Evolutionary conservation across 495 filamentous ascomycete genomes (phyloP).

Genomic region (Aspergillus panamensis): DNA sequence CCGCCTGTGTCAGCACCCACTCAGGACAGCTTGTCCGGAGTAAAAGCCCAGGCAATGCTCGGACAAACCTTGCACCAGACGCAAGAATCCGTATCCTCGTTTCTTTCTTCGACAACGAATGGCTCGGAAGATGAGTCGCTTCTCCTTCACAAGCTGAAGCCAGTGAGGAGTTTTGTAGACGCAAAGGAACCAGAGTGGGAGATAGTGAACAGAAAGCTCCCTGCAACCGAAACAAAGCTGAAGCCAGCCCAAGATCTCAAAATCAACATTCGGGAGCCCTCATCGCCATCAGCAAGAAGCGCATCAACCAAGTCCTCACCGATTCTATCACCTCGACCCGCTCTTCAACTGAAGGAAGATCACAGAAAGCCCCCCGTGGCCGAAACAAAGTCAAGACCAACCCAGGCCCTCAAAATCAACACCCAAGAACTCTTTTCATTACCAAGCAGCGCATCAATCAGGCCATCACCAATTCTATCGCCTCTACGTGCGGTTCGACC

Average conservation of each 20-base stretch:
- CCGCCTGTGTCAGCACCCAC: constrained; percentile 7
- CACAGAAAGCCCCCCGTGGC: constrained; percentile 23
- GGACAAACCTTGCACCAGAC: constrained; percentile 12
- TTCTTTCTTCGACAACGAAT: constrained; percentile 21
- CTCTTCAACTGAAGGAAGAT: constrained; percentile 9
- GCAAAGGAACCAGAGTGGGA: constrained; percentile 26
- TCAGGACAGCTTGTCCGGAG: constrained; percentile 2
- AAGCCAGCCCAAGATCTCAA: constrained; percentile 9
- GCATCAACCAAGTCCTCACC: constrained; percentile 18
- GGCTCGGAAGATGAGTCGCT: constrained; percentile 20
- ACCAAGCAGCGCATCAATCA: constrained; percentile 10
- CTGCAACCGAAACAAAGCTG: background rate
- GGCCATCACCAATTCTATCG: constrained; percentile 18
- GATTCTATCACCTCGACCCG: constrained; percentile 14
- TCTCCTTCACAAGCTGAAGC: constrained; percentile 19
- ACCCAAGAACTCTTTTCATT: constrained; percentile 15
- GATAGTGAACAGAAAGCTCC: constrained; percentile 20
- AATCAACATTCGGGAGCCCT: constrained; percentile 16
- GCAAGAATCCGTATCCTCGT: constrained; percentile 22
- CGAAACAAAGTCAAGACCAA: background rate
- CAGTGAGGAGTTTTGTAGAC: constrained; percentile 17
- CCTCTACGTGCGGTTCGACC: constrained; percentile 11
- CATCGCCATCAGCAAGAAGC: constrained; percentile 7
- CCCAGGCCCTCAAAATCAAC: constrained; percentile 14
- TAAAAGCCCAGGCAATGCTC: constrained; percentile 18